A percentile compares a stretch with the other conserved stretches of the same genome.
Conservation (phyloP, 352 stramenopile species). For the Globisporangium megalacanthum region DNA sequence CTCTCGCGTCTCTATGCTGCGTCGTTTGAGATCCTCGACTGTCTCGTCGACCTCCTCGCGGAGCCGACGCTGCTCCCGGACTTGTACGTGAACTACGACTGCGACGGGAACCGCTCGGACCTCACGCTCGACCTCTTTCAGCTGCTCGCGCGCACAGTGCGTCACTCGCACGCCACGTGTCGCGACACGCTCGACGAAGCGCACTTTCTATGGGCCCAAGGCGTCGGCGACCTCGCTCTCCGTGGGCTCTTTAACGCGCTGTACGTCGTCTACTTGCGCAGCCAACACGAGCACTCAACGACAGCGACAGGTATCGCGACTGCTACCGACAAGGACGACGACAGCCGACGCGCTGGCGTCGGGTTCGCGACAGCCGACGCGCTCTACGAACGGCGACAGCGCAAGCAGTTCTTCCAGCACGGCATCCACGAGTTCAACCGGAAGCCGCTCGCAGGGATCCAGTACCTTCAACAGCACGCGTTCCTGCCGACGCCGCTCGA, state of each 20-base stretch:
- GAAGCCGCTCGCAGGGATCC: conserved; percentile 87
- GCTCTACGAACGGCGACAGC: conserved; percentile 56
- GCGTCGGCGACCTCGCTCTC: conserved; percentile 56
- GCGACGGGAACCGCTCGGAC: conserved; percentile 94
- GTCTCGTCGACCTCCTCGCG: conserved; percentile 94
- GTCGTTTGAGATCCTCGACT: conserved; percentile 85
- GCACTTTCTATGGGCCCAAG: conserved; percentile 68
- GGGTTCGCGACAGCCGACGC: conserved; percentile 40
- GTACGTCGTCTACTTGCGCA: conserved; percentile 67
- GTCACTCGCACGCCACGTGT: conserved; percentile 61
- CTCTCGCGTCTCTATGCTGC: conserved; percentile 49
- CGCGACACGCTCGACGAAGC: conserved; percentile 64
- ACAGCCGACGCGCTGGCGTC: conserved; percentile 21
- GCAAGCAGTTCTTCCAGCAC: conserved; percentile 81
- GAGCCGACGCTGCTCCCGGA: conserved; percentile 95
- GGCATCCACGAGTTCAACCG: conserved; percentile 94
- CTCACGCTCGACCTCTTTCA: conserved; percentile 93
- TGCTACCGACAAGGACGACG: conserved; percentile 23
- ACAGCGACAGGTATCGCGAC: conserved; percentile 4
- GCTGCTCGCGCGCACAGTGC: conserved; percentile 79
- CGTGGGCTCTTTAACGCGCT: conserved; percentile 71
- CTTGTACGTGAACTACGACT: conserved; percentile 99
- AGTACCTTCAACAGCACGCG: conserved; percentile 70
- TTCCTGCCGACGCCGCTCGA: conserved; percentile 79
- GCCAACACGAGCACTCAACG: conserved; percentile 27